These are phyloP conservation scores for Lactifluus rugatus DNA, from an alignment of 768 basidiomycete species.

Conservation along the genomic window DNA sequence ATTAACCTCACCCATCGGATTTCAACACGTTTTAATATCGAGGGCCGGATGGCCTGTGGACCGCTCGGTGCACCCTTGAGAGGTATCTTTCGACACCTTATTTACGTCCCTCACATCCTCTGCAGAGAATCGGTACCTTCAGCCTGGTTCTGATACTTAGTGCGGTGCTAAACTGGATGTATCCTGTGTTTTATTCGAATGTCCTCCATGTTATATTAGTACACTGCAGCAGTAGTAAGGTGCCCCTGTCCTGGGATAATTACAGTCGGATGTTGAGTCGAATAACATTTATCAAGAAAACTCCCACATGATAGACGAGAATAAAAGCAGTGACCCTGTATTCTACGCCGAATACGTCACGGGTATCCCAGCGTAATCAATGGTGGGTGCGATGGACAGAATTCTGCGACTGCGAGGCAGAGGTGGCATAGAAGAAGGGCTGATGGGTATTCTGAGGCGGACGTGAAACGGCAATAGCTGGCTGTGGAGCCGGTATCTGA, in stretches of 20 bases:
- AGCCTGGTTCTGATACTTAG: not conserved
- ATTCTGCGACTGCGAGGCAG: constrained; percentile 1
- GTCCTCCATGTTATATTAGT: not conserved
- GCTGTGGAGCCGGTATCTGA: not conserved
- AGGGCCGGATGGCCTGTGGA: too few relatives aligned
- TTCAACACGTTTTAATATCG: too few relatives aligned
- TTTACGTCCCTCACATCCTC: not conserved
- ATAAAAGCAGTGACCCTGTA: not conserved
- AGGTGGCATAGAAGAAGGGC: not conserved
- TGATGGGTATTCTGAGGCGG: not conserved
- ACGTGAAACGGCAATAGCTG: constrained; percentile 6
- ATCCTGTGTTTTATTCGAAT: not conserved
- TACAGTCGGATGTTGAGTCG: not conserved
- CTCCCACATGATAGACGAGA: not conserved
- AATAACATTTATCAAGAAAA: not conserved
- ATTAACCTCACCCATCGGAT: too few relatives aligned
- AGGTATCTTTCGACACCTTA: too few relatives aligned
- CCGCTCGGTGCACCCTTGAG: too few relatives aligned
- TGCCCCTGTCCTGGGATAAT: not conserved
- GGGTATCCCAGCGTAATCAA: not conserved
- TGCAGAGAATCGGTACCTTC: too few relatives aligned
- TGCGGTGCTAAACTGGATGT: not conserved
- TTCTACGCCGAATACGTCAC: not conserved
- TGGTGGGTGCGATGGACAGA: not conserved
- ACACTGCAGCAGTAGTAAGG: not conserved